Base-by-base conservation (phyloP, 1,139 yeast species). In the Torulaspora globosa region DNA sequence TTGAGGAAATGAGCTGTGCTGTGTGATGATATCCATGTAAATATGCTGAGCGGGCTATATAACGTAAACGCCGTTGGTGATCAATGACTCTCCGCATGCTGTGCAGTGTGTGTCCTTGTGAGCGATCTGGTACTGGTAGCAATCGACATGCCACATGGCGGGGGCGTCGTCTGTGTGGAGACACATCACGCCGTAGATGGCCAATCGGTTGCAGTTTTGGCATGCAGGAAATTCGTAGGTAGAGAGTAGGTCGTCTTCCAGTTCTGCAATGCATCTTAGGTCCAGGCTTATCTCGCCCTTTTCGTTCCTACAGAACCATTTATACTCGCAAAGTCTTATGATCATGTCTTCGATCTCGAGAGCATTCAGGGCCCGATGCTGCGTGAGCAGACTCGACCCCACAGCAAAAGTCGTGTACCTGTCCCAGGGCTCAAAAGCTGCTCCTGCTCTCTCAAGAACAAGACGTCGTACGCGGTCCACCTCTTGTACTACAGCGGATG, bases 101-200 rank as follows among this genome's bases (percentile, higher is more conserved):
- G 43, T 46, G 42, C 66, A 63, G n/a, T 48, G 39, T 19, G 50
- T 40, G 34, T 55, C 46, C 5, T 58, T 55, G 47, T 62, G 66
- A 3, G 53, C 44, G 14, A 60, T 39, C 39, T 59, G 51, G 44
- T 63, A 64, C 32, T 58, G 58, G 45, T 58, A 60, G 43, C 67
- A 63, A 36, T 62, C 63, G 2, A 59, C 52, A 48, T 63, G 67
- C 65, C 66, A 62, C 43, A 45, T 37, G 14, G 35, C n/a, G 12
- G 41, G 37, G 8, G 40, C 18, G 23, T 28, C 32, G 9, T 27
- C 47, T 10, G 39, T 34, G 33, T 51, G 51, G 4, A 45, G 48
- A 36, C 66, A 60, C 35, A 52, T 43, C 3, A 60, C 57, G 21
- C 67, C 67, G 37, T 56, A 57, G 10, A 54, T 24, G 12, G 54